Conservation (phyloP, 2,329 filamentous ascomycete genomes). For the Pyrenophora seminiperda region DNA sequence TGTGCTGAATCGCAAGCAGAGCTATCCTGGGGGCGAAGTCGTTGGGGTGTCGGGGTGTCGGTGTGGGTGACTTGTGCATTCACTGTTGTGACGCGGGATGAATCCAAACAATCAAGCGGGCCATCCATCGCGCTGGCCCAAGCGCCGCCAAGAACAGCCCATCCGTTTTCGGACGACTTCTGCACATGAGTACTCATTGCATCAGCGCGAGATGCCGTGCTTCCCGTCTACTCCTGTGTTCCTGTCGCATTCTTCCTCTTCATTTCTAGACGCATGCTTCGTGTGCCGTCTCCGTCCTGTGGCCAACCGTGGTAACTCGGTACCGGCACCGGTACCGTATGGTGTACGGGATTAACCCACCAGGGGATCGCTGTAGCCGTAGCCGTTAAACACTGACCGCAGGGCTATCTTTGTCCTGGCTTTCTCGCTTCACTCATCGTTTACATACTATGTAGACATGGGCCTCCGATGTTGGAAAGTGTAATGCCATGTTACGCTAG, state of each 20-base stretch:
- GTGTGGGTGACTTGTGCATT: slow-evolving; percentile 18
- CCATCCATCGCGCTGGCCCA: slow-evolving; percentile 20
- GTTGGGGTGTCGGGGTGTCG: slow-evolving; percentile 11
- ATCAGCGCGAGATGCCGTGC: neutral
- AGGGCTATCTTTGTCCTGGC: slow-evolving; percentile 13
- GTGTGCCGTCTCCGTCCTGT: neutral
- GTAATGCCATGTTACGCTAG: neutral
- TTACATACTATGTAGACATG: no score
- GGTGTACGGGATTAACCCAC: neutral
- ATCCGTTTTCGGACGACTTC: slow-evolving; percentile 7
- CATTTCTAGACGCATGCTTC: neutral
- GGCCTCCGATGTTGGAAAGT: neutral
- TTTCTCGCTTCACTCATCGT: slow-evolving; percentile 10
- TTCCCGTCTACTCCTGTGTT: neutral
- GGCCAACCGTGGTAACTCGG: neutral
- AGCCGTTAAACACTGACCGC: slow-evolving; percentile 18
- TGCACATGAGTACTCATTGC: no score
- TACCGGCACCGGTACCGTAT: slow-evolving; percentile 1
- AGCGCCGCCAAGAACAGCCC: slow-evolving; percentile 18
- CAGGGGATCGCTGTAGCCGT: slow-evolving; percentile 13
- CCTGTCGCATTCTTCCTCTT: neutral
- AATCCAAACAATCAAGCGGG: slow-evolving; percentile 30
- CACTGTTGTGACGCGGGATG: slow-evolving; percentile 25
- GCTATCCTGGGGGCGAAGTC: slow-evolving; percentile 11
- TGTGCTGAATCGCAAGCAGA: slow-evolving; percentile 16